Base-by-base conservation (phyloP, 805 yeast genomes). In the Metschnikowia reukaufii region DNA sequence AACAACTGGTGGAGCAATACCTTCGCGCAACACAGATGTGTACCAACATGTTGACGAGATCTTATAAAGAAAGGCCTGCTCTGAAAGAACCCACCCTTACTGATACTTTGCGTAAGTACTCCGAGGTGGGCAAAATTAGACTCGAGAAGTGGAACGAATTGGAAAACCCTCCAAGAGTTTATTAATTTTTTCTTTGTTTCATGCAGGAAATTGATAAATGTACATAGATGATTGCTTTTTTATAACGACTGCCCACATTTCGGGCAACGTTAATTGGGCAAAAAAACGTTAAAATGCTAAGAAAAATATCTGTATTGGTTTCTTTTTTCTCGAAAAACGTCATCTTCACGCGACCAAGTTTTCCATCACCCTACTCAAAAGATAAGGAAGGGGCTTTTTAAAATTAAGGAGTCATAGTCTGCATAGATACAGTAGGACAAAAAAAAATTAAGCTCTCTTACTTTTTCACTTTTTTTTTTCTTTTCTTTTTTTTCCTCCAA, bases 51-150 rank as follows among this genome's bases (percentile, higher is more conserved):
- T 47, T 54, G 20, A 52, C 56, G 20, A 44, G 40, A 40, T 45
- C 56, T 4, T 44, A 39, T 44, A 50, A 43, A 34, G 49, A 42
- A n/a, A 30, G 39, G 36, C 48, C 48, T 6, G 35, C 20, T 18
- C 29, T 45, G 10, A 40, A 21, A 10, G 29, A 25, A 17, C 53
- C 53, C 7, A 43, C 40, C 8, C 43, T 46, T 8, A 42, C 48
- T 5, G 51, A 43, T 20, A 47, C 45, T 21, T 48, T 64, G 46
- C 56, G 65, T 32, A 39, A 53, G 29, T 65, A 59, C 47, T 57
- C 65, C 6, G 58, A 55, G 23, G 61, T 67, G 9, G 72, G 72
- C 4, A 48, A 49, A 39, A 56, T 57, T 9, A 52, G 72, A 32
- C 49, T 58, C 23, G 55, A 56, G 29, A 40, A 48, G 44, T 67